These are phyloP conservation scores for Moesziomyces sp. DNA, from an alignment of 1,284 basidiomycete genomes.

Conservation along the genomic window DNA sequence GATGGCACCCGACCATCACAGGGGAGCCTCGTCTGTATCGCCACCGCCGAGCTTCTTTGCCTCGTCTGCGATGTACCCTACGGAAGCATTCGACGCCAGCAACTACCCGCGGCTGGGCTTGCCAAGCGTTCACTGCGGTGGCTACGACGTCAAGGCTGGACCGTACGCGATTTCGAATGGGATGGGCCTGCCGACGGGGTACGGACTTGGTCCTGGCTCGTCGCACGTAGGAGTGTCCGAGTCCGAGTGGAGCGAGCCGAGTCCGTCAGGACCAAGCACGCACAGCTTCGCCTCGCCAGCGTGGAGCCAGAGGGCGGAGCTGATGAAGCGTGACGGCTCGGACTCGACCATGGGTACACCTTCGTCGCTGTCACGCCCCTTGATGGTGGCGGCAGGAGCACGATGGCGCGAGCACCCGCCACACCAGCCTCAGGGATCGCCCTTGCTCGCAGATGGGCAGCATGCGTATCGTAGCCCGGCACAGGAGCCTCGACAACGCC, in stretches of 20 bases:
- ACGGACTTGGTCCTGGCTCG: slow-evolving; percentile 3
- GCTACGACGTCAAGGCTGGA: background rate
- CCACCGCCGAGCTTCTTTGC: slow-evolving; percentile 25
- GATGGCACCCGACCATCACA: slow-evolving; percentile 12
- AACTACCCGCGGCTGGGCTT: background rate
- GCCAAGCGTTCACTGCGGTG: background rate
- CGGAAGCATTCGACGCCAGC: slow-evolving; percentile 6
- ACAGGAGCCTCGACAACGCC: slow-evolving; percentile 8
- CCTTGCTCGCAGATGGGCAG: slow-evolving; percentile 7
- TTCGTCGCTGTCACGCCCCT: slow-evolving; percentile 7
- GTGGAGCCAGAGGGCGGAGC: slow-evolving; percentile 39
- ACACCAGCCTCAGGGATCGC: slow-evolving; percentile 11
- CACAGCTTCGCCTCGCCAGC: slow-evolving; percentile 31
- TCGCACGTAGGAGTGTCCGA: slow-evolving; percentile 16
- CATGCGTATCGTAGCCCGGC: slow-evolving; percentile 16
- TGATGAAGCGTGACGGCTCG: slow-evolving; percentile 19
- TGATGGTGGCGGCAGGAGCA: slow-evolving; percentile 16
- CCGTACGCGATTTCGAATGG: background rate
- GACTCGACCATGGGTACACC: slow-evolving; percentile 12
- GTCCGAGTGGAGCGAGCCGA: slow-evolving; percentile 41
- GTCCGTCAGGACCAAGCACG: slow-evolving; percentile 25
- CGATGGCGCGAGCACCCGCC: slow-evolving; percentile 16
- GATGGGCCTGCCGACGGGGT: slow-evolving; percentile 5
- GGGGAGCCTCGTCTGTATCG: slow-evolving; percentile 18
- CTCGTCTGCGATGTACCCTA: background rate